Conservation (phyloP, 176 grass and related monocot genomes). For the Musa beccarii region DNA sequence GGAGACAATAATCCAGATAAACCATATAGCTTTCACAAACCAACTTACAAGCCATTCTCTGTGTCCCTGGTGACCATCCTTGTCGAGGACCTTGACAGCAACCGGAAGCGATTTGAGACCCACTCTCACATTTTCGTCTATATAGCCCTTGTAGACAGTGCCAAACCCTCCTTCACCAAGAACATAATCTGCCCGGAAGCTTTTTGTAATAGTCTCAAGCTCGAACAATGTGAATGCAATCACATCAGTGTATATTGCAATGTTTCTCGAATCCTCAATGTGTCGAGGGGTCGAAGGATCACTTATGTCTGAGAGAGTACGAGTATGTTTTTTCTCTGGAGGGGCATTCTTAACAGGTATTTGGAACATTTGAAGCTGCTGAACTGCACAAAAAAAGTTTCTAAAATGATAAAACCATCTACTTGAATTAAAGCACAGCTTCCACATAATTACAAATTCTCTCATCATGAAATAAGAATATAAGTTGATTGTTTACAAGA, state of each 20-base stretch:
- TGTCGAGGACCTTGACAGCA: slow-evolving; percentile 96
- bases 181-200: slow-evolving; percentile 83
- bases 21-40: not conserved
- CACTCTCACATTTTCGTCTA: slow-evolving; percentile 98
- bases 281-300: slow-evolving; percentile 65
- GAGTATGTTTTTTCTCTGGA: slow-evolving; percentile 50
- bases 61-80: slow-evolving; percentile 96
- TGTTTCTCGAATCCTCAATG: slow-evolving; percentile 82
- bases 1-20: not conserved
- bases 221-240: slow-evolving; percentile 92
- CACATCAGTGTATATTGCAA: slow-evolving; percentile 92
- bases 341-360: slow-evolving; percentile 47
- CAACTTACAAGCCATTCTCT: slow-evolving; percentile 96
- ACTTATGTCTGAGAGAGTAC: slow-evolving; percentile 64
- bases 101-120: slow-evolving; percentile 89
- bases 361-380: slow-evolving; percentile 89
- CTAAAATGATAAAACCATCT: slow-evolving; percentile 6
- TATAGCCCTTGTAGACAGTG: slow-evolving; percentile 97
- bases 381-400: slow-evolving; percentile 44
- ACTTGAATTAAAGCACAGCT: not conserved
- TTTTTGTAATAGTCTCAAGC: slow-evolving; percentile 97
- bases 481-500: not conserved
- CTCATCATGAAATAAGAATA: not conserved
- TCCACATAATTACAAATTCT: not conserved
- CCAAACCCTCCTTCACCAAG: slow-evolving; percentile 98